Evolutionary conservation across 192 early-diverging fungal species (phyloP).

Genomic region (Funneliformis geosporum): DNA sequence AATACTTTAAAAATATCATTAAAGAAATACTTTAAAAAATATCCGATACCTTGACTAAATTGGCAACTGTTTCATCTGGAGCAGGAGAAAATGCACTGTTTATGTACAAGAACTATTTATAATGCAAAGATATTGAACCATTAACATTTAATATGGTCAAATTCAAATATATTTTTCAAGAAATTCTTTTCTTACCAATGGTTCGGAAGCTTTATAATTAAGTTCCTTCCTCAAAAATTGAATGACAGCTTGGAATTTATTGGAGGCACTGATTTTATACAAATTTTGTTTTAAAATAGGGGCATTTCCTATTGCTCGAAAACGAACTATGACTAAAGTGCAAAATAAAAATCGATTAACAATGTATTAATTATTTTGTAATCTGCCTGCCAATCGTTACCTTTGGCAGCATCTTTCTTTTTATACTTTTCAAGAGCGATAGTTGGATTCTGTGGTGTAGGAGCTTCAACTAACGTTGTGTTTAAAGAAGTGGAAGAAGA

Average conservation of each 20-base stretch:
- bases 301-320: constrained; percentile 83
- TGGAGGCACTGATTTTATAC: constrained; percentile 82
- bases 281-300: constrained; percentile 86
- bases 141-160: not conserved
- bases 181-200: constrained; percentile 54
- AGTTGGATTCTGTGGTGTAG: not conserved
- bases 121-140: not conserved
- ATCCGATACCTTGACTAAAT: constrained; percentile 69
- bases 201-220: constrained; percentile 70
- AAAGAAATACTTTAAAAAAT: not conserved
- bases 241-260: constrained; percentile 84
- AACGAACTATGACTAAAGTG: constrained; percentile 78
- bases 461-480: not conserved
- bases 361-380: too few species aligned
- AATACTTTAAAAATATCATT: not conserved
- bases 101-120: constrained; percentile 81
- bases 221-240: constrained; percentile 83
- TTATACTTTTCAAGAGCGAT: constrained; percentile 26
- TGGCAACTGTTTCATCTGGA: constrained; percentile 86
- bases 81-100: constrained; percentile 94
- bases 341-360: too few species aligned
- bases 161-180: not conserved
- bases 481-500: constrained; percentile 23
- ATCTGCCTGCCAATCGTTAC: not conserved
- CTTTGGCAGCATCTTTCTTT: constrained; percentile 24